Evolutionary conservation across 176 grass and related monocot genomes (phyloP).

Genomic region (Tillandsia fasciculata): DNA sequence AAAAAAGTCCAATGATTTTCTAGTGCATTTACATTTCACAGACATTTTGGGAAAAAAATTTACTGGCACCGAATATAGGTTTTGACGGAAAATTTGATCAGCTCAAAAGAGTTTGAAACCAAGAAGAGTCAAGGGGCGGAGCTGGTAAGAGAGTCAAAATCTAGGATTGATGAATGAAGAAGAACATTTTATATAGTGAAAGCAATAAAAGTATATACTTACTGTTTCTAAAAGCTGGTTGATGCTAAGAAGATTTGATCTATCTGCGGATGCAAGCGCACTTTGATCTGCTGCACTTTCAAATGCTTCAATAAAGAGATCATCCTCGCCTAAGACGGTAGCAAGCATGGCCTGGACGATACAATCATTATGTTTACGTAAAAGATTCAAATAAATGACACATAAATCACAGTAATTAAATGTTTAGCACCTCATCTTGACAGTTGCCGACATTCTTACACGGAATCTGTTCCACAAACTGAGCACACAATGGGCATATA

Average conservation of each 20-base stretch:
- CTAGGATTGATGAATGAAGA: no score
- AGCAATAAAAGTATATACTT: conserved; percentile 14
- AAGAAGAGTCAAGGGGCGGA: no score
- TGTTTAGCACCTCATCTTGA: conserved; percentile 28
- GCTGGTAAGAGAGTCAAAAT: no score
- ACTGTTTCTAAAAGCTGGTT: conserved; percentile 92
- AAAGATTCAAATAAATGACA: conserved; percentile 6
- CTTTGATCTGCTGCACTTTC: conserved; percentile 39
- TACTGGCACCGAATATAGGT: neutral
- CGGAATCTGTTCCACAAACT: conserved; percentile 50
- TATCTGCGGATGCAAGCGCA: conserved; percentile 19
- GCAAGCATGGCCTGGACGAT: conserved; percentile 29
- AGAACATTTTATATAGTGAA: neutral
- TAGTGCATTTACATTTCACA: no score
- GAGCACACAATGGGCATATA: conserved; percentile 62
- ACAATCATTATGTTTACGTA: no score
- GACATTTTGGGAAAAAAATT: neutral
- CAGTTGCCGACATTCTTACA: conserved; percentile 34
- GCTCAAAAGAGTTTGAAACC: no score
- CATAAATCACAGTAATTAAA: conserved; percentile 11
- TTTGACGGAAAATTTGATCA: neutral
- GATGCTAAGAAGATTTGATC: conserved; percentile 61
- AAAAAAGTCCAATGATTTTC: no score
- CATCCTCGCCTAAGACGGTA: conserved; percentile 46
- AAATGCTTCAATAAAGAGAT: conserved; percentile 67